Base-by-base conservation (phyloP, 768 basidiomycete species). In the Xerocomellus amylosporus region DNA sequence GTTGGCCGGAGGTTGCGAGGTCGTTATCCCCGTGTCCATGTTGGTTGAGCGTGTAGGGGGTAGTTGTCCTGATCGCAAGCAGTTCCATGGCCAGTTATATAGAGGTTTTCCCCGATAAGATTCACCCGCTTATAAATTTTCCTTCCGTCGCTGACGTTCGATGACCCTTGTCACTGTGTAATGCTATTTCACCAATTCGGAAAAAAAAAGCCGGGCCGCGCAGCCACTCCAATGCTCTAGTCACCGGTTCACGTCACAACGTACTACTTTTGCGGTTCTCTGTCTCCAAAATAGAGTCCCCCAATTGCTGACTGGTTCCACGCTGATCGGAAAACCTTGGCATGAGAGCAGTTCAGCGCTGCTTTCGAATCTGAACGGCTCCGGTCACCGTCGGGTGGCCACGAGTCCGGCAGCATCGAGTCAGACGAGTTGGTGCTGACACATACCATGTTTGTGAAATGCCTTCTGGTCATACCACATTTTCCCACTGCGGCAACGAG, bases 41-140 rank as follows among this genome's bases (percentile, higher is more conserved):
- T 26, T 47, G 44, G 20, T 24, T 2, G 49, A 37, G 41, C 17
- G 55, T 49, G 42, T 15, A 38, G 40, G 34, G 14, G 22, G 10
- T 3, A 2, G 4, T 28, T 39, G 10, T 46, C 31, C 37, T 54
- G 33, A 45, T 24, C 2, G 8, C n/a, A 43, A 5, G 28, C 9
- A 41, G 28, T 24, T 28, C 10, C 31, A 34, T 14, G 14, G 46
- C 13, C 31, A 51, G 37, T 22, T 63, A 58, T 67, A 64, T 61
- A 64, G 33, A 54, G 20, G 22, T 8, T 37, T 44, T 44, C 17
- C 26, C 7, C 20, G 13, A 31, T 13, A 8, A 37, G 39, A 19
- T n/a, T 37, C 1, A 14, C 9, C 43, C 37, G 64, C 63, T 65
- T 62, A 65, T 54, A 53, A 53, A 64, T 46, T n/a, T 1, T 13